Conservation (phyloP, 164 flowering plant species). For the Malania oleifera region DNA sequence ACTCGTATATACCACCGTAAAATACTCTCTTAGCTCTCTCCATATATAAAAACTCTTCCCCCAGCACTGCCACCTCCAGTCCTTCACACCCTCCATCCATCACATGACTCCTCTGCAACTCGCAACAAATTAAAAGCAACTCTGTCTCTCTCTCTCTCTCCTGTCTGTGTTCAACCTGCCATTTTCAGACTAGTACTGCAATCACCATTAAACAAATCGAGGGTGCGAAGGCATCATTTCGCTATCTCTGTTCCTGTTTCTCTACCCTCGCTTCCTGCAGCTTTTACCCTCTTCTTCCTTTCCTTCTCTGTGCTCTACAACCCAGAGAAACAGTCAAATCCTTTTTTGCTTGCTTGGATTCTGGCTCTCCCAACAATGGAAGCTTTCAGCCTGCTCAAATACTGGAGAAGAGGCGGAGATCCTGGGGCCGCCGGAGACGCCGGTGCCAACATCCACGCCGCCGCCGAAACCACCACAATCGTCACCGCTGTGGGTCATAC, state of each 20-base stretch:
- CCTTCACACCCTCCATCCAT: too few species aligned
- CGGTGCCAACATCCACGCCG: constrained; percentile 9
- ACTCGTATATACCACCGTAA: too few species aligned
- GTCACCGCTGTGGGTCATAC: constrained; percentile 12
- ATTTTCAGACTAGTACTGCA: constrained; percentile 13
- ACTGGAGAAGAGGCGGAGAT: constrained; percentile 44
- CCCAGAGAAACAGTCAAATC: neutral
- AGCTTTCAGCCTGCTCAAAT: constrained; percentile 83
- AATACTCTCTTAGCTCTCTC: too few species aligned
- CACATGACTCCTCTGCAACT: too few species aligned
- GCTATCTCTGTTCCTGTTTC: neutral
- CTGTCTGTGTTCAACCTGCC: constrained; percentile 1
- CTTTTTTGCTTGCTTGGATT: constrained; percentile 5
- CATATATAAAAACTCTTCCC: too few species aligned
- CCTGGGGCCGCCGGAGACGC: neutral
- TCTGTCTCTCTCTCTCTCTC: constrained; percentile 5
- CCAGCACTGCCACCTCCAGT: too few species aligned
- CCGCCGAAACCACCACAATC: constrained; percentile 18
- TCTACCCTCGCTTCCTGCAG: neutral
- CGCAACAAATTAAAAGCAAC: too few species aligned
- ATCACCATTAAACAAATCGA: neutral
- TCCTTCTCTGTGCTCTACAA: neutral
- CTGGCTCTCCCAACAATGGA: constrained; percentile 99
- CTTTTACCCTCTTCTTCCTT: neutral
- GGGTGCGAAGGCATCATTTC: neutral